A percentile compares a stretch with the other conserved stretches of the same genome.
phyloP scores from a whole-genome alignment of 1,139 yeast genomes.

The Diutina rugosa region DNA sequence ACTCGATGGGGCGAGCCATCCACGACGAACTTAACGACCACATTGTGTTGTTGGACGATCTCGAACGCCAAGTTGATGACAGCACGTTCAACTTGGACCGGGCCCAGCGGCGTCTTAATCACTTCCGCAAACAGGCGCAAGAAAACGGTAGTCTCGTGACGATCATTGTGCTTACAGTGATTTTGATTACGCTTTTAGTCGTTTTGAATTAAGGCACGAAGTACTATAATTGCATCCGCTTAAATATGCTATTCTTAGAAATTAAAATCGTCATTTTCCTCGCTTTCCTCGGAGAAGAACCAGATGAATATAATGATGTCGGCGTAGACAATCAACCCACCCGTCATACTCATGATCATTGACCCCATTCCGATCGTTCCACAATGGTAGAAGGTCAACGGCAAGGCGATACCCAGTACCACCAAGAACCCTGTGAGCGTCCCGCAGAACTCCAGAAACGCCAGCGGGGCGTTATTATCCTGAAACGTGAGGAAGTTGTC shows the following conservation, averaged over 20 bases:
- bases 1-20: slow-evolving; percentile 49
- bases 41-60: slow-evolving; percentile 52
- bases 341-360: slow-evolving; percentile 50
- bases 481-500: slow-evolving; percentile 55
- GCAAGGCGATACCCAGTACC: slow-evolving; percentile 56
- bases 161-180: slow-evolving; percentile 47
- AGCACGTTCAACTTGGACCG: slow-evolving; percentile 37
- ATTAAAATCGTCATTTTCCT: slow-evolving; percentile 40
- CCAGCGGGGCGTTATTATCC: background rate
- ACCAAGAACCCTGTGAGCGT: slow-evolving; percentile 55
- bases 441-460: slow-evolving; percentile 44
- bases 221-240: background rate
- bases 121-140: slow-evolving; percentile 41
- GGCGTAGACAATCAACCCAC: slow-evolving; percentile 60
- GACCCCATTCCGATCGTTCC: slow-evolving; percentile 44
- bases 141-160: slow-evolving; percentile 68
- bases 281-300: slow-evolving; percentile 50
- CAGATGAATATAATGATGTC: slow-evolving; percentile 59
- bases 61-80: slow-evolving; percentile 53
- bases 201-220: slow-evolving; percentile 34
- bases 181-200: slow-evolving; percentile 43
- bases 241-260: slow-evolving; percentile 11
- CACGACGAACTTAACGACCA: slow-evolving; percentile 61
- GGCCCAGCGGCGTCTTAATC: slow-evolving; percentile 42
- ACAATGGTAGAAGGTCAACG: slow-evolving; percentile 52